Percentiles rank a stretch among this genome's conserved stretches.
These are phyloP conservation scores for Haplosporangium gracile DNA, from an alignment of 192 early-diverging fungal species.

Conservation along the genomic window DNA sequence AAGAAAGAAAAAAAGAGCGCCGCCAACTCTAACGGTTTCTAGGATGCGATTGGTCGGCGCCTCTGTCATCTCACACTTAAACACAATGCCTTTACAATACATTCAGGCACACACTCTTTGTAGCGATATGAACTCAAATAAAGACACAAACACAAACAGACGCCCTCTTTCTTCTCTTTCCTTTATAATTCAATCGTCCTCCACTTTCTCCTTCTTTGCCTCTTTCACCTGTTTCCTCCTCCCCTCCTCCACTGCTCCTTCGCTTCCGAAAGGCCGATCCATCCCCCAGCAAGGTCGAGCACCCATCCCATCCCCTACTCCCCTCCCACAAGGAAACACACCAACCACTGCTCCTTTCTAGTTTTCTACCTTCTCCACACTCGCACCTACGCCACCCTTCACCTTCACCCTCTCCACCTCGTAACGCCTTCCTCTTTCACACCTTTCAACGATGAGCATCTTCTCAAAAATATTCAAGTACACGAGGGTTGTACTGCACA, in stretches of 20 bases:
- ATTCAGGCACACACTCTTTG: neutral
- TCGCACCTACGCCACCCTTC: neutral
- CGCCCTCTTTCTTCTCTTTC: neutral
- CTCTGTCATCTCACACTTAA: neutral
- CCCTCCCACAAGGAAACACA: too few relatives aligned
- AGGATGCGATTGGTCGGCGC: neutral
- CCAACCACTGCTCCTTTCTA: neutral
- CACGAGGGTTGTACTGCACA: slow-evolving; percentile 29
- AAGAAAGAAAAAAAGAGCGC: too few relatives aligned
- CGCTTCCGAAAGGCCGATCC: slow-evolving; percentile 12
- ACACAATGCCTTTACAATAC: too few relatives aligned
- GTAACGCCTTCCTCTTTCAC: neutral
- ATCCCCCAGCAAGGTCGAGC: slow-evolving; percentile 1
- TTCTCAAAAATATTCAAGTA: slow-evolving; percentile 49
- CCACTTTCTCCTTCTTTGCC: neutral
- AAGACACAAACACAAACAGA: too few relatives aligned
- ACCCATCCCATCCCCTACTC: neutral
- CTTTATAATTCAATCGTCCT: neutral
- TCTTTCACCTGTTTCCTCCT: neutral
- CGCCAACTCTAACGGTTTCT: neutral
- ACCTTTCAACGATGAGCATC: neutral
- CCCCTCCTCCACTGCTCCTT: neutral
- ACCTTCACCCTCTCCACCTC: neutral
- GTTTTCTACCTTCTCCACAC: neutral
- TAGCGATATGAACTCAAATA: neutral